Evolutionary conservation across 495 filamentous ascomycete species (phyloP).

Genomic region (Elaphomyces granulatus): DNA sequence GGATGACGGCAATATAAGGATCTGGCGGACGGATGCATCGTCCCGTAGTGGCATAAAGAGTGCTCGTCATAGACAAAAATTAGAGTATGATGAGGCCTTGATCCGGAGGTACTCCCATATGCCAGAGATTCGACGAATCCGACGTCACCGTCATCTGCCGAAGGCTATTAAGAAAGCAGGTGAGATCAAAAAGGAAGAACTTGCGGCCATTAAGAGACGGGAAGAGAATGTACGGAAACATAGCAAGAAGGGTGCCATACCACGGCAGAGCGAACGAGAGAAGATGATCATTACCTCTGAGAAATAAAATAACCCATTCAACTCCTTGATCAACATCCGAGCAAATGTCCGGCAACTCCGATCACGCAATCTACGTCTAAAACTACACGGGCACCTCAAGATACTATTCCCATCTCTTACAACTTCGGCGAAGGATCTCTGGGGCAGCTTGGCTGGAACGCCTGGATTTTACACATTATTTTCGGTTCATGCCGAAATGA

Average conservation of each 20-base stretch:
- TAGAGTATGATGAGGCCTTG: constrained; percentile 86
- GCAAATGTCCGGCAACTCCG: neutral
- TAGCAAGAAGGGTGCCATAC: constrained; percentile 55
- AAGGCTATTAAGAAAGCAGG: constrained; percentile 93
- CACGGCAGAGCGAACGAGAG: constrained; percentile 72
- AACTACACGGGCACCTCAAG: no score
- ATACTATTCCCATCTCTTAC: no score
- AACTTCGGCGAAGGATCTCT: no score
- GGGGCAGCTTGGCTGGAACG: no score
- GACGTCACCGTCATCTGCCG: constrained; percentile 79
- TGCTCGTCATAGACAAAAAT: constrained; percentile 61
- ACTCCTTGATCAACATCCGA: neutral
- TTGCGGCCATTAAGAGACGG: constrained; percentile 70
- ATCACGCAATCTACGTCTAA: neutral
- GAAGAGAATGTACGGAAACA: constrained; percentile 93
- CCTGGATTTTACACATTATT: no score
- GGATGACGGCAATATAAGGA: constrained; percentile 85
- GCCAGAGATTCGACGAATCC: constrained; percentile 88
- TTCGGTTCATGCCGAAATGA: neutral
- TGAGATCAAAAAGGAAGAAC: constrained; percentile 89
- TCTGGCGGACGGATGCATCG: constrained; percentile 87
- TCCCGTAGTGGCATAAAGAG: constrained; percentile 74
- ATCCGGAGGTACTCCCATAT: constrained; percentile 80
- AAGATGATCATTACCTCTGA: constrained; percentile 77
- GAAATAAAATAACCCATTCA: constrained; percentile 32